phyloP scores from a whole-genome alignment of 179 eudicot species.

The Drosera spatulata region DNA sequence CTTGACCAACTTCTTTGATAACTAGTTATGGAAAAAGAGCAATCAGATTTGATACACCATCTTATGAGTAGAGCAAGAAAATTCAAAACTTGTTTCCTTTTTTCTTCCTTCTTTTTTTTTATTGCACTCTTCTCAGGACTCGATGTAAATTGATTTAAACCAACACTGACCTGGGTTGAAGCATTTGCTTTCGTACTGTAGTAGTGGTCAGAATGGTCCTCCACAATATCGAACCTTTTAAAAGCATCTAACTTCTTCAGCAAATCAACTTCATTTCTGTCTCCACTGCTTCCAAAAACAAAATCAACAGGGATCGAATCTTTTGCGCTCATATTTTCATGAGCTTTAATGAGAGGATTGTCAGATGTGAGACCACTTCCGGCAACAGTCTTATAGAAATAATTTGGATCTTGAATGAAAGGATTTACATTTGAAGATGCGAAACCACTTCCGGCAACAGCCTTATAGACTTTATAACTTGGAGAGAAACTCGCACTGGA shows the following conservation, averaged over 20 bases:
- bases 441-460: too few relatives aligned
- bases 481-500: too few relatives aligned
- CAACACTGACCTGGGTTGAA: conserved; percentile 22
- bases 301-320: too few relatives aligned
- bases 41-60: neutral
- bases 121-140: too few relatives aligned
- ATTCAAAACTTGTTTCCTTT: neutral
- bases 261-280: conserved; percentile 22
- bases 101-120: too few relatives aligned
- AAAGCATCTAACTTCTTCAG: conserved; percentile 31
- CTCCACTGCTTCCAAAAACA: neutral
- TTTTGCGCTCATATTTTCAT: too few relatives aligned
- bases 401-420: too few relatives aligned
- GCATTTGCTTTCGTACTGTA: neutral
- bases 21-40: conserved; percentile 23
- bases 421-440: too few relatives aligned
- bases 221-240: conserved; percentile 58
- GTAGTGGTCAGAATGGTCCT: conserved; percentile 55
- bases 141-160: neutral
- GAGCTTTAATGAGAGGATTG: too few relatives aligned
- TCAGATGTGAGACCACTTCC: too few relatives aligned
- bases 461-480: too few relatives aligned
- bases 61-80: conserved; percentile 3
- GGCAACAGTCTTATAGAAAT: too few relatives aligned
- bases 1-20: conserved; percentile 51